Evolutionary conservation across 176 grass and related monocot species (phyloP), one percentile per base, ranked within the genome.

Genomic region (maize (Zea mays)): DNA sequence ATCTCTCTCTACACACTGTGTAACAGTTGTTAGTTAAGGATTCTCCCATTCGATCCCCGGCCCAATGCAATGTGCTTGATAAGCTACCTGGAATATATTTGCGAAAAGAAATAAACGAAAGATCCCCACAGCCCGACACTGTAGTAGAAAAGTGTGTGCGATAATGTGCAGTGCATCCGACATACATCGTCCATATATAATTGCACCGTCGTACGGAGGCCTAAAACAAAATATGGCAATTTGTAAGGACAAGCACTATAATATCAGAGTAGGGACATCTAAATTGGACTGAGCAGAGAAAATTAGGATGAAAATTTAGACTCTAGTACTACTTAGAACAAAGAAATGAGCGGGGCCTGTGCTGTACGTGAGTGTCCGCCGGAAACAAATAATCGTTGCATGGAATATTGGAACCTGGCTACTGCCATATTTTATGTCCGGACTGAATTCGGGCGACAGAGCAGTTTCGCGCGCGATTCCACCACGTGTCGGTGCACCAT

Each of bases 11-110:
- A 7, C 16, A 7, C 39, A 46, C 38, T 33, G 14, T 54, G 15
- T 43, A 20, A 19, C 62, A 51, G 48, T 27, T 66, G 44, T 77
- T 71, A 44, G 46, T 78, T 78, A 78, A 84, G 67, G 74, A 84
- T 84, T 78, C 74, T 33, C 66, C 33, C 33, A 10, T 5, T 20
- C 17, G 45, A 69, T 76, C 16, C 20, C 21, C 57, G 4, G 42
- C 4, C 42, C n/a, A 27, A 27, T 1, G 8, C 59, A 61, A 49
- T 74, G 81, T 84, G 71, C 81, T 84, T 62, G 81, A 84, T 88
- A 84, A 84, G 86, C 86, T n/a, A 67, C 61, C 54, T 80, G 86
- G 81, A 88, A 88, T 88, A 88, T 88, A 69, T 79, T 5, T 75
- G 50, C 3, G 7, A 78, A 58, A 78, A 67, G 65, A 77, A 14